Evolutionary conservation across 106 monocot genomes (phyloP).

Genomic region (Dactylorhiza incarnata): DNA sequence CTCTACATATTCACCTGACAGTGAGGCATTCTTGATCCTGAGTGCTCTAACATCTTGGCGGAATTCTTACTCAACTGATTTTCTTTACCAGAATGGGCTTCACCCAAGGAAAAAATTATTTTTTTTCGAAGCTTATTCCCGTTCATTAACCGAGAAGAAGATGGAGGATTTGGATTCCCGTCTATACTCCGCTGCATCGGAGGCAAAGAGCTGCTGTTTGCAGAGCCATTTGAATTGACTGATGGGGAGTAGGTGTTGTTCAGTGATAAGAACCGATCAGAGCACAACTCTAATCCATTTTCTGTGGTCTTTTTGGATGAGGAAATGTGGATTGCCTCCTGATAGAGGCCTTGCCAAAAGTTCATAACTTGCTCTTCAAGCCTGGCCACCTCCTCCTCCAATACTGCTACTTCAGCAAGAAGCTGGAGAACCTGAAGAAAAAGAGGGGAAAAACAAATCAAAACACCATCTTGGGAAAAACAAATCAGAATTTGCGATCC

Average conservation of each 20-base stretch:
- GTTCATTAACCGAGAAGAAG: not conserved
- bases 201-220: not conserved
- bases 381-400: constrained; percentile 88
- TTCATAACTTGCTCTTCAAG: constrained; percentile 94
- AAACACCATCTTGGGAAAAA: not conserved
- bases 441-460: constrained; percentile 11
- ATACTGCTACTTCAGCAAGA: constrained; percentile 85
- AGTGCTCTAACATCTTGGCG: not conserved
- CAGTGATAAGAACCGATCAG: not conserved
- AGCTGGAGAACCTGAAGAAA: constrained; percentile 67
- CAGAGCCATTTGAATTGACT: not conserved
- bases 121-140: not conserved
- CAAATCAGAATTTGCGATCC: too few species aligned
- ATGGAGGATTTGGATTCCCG: not conserved
- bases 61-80: not conserved
- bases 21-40: not conserved
- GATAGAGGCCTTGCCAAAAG: constrained; percentile 72
- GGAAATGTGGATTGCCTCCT: constrained; percentile 67
- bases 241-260: not conserved
- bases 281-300: constrained; percentile 8
- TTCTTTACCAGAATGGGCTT: not conserved
- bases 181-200: not conserved
- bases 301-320: constrained; percentile 44
- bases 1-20: not conserved
- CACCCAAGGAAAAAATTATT: not conserved